Evolutionary conservation across 2,329 filamentous ascomycete species (phyloP), one percentile per base, ranked within the genome.

Genomic region (Pseudopithomyces chartarum): DNA sequence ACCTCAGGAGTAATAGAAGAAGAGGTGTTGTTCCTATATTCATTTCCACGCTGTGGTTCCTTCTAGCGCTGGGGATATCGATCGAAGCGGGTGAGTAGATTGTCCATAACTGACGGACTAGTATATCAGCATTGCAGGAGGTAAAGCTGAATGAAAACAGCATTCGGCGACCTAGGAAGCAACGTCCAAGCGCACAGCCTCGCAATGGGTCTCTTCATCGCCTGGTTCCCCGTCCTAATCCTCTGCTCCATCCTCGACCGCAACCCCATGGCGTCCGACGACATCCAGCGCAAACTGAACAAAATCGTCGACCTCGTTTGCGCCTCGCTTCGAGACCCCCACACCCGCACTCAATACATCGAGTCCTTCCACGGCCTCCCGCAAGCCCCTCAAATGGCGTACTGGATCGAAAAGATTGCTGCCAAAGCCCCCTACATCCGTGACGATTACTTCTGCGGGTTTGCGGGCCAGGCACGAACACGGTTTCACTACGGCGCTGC

Each of bases 191-290:
- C 80, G 0, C 79, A 81, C 47, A 76, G 79, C 52, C 70, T 82
- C 0, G 76, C 79, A 1, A 58, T 82, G 0, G 80, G 80, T 2
- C 63, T 79, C 33, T 52, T 81, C 4, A 67, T 81, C 3, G 72
- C 76, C 5, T 82, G 79, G 80, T 69, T 82, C 2, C 79, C 80
- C 0, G 67, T 81, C 7, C 60, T 82, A 6, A 77, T 81, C 33
- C 65, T 80, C 36, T 73, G 75, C 38, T 76, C 73, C 1, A 80
- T 81, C 22, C 73, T 81, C 2, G 80, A 82, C 55, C 73, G 80
- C 15, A 82, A 81, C 51, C 79, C 77, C 1, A 73, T 77, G 1
- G 76, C 78, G 3, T 65, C 77, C 5, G 75, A 79, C 32, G 69
- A 76, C 15, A 76, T 79, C 12, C 66, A 71, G 2, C 62, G 64